These are phyloP conservation scores for Cutaneotrichosporon sp. DNA, from an alignment of 1,284 basidiomycete genomes.

Conservation along the genomic window DNA sequence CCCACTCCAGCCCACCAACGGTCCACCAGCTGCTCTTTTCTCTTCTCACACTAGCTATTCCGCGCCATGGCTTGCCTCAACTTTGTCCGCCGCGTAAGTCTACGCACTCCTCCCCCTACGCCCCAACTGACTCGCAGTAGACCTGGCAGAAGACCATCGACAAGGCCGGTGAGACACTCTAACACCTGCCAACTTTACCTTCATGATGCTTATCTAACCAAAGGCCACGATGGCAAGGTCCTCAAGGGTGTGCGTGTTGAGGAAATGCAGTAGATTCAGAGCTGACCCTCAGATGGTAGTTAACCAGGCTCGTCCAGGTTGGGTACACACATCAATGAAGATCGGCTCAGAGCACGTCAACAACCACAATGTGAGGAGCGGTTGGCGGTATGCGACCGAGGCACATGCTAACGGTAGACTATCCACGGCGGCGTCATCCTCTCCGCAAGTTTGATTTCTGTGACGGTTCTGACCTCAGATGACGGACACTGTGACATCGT, in stretches of 20 bases:
- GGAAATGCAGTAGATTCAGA: too few relatives aligned
- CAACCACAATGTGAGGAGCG: conserved; percentile 41
- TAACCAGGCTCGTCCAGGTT: conserved; percentile 33
- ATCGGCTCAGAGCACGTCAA: conserved; percentile 45
- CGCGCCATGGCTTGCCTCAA: conserved; percentile 31
- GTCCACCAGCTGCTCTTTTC: too few relatives aligned
- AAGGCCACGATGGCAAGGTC: conserved; percentile 28
- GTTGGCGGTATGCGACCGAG: too few relatives aligned
- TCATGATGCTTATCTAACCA: background rate
- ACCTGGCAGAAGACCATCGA: conserved; percentile 35
- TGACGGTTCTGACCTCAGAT: conserved; percentile 22
- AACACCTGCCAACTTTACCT: too few relatives aligned
- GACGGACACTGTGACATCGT: conserved; percentile 46
- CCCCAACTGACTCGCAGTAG: conserved; percentile 15
- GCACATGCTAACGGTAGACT: conserved; percentile 35
- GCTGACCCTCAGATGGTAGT: conserved; percentile 25
- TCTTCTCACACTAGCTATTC: background rate
- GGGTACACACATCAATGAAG: conserved; percentile 34
- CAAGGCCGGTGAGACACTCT: conserved; percentile 28
- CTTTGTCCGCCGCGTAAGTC: conserved; percentile 28
- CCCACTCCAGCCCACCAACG: too few relatives aligned
- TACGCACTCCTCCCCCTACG: background rate
- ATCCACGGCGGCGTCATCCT: conserved; percentile 49
- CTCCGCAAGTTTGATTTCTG: conserved; percentile 21
- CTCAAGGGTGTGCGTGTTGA: conserved; percentile 3